Base-by-base conservation (phyloP, 129 eudicot genomes). In the Logfia minima region DNA sequence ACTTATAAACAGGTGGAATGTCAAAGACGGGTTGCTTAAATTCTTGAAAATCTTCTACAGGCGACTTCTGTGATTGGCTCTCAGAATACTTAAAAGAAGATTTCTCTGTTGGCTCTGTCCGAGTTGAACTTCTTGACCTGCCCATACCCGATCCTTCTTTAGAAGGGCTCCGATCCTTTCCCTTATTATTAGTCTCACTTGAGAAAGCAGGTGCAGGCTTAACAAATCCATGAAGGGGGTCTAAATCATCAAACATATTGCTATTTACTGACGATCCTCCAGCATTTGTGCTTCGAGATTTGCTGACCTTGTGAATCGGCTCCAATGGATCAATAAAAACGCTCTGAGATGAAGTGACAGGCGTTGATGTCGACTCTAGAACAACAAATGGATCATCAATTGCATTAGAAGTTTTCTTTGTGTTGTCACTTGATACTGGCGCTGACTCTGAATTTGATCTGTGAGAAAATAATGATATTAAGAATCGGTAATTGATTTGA, bases 331-430 rank as follows among this genome's bases (percentile, higher is more conserved):
- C 97, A 45, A 66, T 71, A 41, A 75, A 83, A 52, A 71, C 75
- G 58, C 82, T 83, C 17, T 80, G 74, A 26, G 95, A 77, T 52
- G 92, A 84, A 53, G 82, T 74, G 48, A 63, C 82, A 55, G 87
- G 80, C 37, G 88, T 77, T 24, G 89, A 75, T 66, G 80, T 83
- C 35, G 98, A 89, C 35, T 78, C 92, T 39, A 90, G 75, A 75
- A 83, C 92, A 45, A 80, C 93, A 82, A 91, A 94, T 55, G 97
- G 96, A 73, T 94, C 90, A 37, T 89, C 90, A 61, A 81, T 43
- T 71, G 72, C 77, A 75, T 58, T 80, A 55, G 92, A 76, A 73
- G 86, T 41, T 65, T 70, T 81, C 83, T 84, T 87, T 59, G 81
- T 77, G 75, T 23, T 83, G 71, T 66, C 68, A 72, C 77, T 41